These are phyloP conservation scores for Senecio squalidus DNA, from an alignment of 140 eudicot species.

Conservation along the genomic window DNA sequence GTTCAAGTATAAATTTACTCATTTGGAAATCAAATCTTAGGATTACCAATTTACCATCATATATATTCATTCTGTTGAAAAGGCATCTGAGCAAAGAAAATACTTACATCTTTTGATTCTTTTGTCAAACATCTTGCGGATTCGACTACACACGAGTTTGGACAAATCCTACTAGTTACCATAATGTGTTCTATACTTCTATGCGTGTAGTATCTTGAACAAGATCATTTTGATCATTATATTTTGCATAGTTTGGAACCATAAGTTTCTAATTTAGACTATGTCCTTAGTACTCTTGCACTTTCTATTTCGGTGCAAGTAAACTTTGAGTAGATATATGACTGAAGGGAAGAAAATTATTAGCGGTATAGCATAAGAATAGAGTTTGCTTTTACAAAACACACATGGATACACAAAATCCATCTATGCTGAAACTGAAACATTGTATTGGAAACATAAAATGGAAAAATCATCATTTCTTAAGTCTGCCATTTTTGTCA, in stretches of 20 bases:
- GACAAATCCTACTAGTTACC: conserved; percentile 10
- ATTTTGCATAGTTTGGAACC: conserved; percentile 10
- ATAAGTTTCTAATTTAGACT: conserved; percentile 1
- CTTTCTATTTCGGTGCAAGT: conserved; percentile 24
- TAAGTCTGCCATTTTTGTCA: conserved; percentile 26
- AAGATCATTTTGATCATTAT: conserved; percentile 10
- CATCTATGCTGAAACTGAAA: conserved; percentile 16
- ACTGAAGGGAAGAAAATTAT: conserved; percentile 5
- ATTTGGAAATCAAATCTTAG: no score
- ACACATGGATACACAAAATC: conserved; percentile 17
- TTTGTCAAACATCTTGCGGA: no score
- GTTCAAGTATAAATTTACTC: no score
- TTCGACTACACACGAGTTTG: not conserved
- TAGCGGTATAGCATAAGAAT: conserved; percentile 31
- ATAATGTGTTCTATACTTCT: no score
- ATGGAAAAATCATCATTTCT: conserved; percentile 7
- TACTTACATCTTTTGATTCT: no score
- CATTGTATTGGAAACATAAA: conserved; percentile 28
- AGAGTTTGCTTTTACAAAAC: conserved; percentile 19
- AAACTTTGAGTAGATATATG: conserved; percentile 18
- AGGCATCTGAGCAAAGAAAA: no score
- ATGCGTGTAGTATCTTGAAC: conserved; percentile 3
- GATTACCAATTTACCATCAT: no score
- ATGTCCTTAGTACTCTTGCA: conserved; percentile 6
- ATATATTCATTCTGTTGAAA: no score